phyloP scores from a whole-genome alignment of 2,329 filamentous ascomycete genomes.

The Talaromyces rugulosus region DNA sequence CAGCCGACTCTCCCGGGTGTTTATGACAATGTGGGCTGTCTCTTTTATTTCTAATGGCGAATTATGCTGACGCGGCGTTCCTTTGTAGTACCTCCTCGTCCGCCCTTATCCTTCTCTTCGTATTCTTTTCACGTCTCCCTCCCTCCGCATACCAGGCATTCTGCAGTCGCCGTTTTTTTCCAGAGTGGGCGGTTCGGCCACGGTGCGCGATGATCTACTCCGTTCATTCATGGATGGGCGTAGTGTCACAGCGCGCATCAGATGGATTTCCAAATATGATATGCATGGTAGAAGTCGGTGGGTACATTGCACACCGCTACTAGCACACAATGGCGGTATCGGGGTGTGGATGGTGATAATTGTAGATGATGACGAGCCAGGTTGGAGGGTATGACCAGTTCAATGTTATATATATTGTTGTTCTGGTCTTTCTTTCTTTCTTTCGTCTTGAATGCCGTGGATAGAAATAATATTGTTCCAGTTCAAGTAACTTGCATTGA shows the following conservation, averaged over 20 bases:
- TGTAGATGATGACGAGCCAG: constrained; percentile 60
- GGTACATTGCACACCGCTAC: constrained; percentile 72
- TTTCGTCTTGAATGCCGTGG: no score
- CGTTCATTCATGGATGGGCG: constrained; percentile 64
- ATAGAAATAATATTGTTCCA: no score
- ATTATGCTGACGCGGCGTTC: no score
- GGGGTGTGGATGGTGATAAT: constrained; percentile 78
- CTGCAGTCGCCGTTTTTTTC: constrained; percentile 54
- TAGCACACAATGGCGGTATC: constrained; percentile 62
- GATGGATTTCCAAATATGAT: constrained; percentile 58
- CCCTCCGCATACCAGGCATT: constrained; percentile 63
- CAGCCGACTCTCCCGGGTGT: constrained; percentile 36
- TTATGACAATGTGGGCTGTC: constrained; percentile 52
- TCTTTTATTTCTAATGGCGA: neutral
- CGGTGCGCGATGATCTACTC: constrained; percentile 51
- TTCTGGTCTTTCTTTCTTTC: no score
- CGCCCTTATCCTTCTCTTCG: constrained; percentile 62
- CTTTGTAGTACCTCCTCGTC: constrained; percentile 35
- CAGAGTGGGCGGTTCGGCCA: constrained; percentile 43
- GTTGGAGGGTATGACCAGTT: no score
- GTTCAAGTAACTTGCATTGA: no score
- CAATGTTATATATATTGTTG: no score
- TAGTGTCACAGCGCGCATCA: constrained; percentile 70
- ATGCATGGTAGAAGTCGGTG: constrained; percentile 62
- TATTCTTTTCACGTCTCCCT: constrained; percentile 66